Conservation (phyloP, 805 yeast species). For the Ogataea chonburiensis region DNA sequence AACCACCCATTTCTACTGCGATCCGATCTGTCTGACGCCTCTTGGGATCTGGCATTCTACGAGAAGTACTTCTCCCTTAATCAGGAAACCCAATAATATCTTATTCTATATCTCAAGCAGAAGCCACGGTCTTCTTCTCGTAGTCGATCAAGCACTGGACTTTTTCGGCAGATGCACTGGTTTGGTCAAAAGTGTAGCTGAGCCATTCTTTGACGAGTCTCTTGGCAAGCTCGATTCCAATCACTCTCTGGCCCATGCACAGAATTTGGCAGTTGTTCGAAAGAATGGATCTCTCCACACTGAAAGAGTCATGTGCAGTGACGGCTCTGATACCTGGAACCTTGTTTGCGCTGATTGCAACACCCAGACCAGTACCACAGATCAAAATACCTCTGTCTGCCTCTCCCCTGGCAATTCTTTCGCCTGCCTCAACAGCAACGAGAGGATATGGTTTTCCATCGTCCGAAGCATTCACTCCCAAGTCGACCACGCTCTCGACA, state of each 20-base stretch:
- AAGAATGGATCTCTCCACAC: slow-evolving; percentile 44
- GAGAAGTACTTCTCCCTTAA: slow-evolving; percentile 15
- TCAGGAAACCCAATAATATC: slow-evolving; percentile 1
- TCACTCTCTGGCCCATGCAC: slow-evolving; percentile 49
- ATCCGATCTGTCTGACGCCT: slow-evolving; percentile 14
- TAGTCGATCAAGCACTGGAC: slow-evolving; percentile 27
- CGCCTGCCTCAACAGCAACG: slow-evolving; percentile 45
- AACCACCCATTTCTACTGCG: slow-evolving; percentile 9
- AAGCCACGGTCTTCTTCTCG: slow-evolving; percentile 14
- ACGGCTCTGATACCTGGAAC: slow-evolving; percentile 47
- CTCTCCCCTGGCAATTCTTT: slow-evolving; percentile 38
- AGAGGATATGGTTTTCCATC: slow-evolving; percentile 44
- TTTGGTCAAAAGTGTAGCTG: slow-evolving; percentile 39
- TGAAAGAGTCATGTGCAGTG: slow-evolving; percentile 47
- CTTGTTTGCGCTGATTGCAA: slow-evolving; percentile 48
- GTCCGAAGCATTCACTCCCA: slow-evolving; percentile 37
- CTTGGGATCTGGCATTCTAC: slow-evolving; percentile 14
- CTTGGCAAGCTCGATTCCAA: slow-evolving; percentile 43
- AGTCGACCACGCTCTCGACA: slow-evolving; percentile 38
- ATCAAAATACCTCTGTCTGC: slow-evolving; percentile 46
- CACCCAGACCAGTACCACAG: slow-evolving; percentile 51
- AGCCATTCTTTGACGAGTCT: slow-evolving; percentile 46
- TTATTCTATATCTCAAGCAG: too few species aligned
- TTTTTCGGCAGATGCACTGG: slow-evolving; percentile 42
- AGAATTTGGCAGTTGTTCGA: slow-evolving; percentile 45